Base-by-base conservation (phyloP, 2,329 filamentous ascomycete species). In the Leptographium procerum region DNA sequence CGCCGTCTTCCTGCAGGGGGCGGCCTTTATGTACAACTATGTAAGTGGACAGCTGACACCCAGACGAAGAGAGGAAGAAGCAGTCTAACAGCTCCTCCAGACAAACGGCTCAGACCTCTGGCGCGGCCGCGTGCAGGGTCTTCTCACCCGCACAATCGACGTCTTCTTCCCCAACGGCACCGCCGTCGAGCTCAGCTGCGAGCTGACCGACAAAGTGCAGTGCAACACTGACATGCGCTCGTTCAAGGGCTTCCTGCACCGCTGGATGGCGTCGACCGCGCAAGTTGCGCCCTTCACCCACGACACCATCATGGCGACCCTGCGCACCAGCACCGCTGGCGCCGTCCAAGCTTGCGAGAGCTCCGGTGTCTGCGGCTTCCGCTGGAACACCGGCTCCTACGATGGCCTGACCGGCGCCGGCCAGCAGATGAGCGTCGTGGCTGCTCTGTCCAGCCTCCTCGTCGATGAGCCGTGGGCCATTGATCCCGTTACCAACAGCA, bases 151-250 rank as follows among this genome's bases (percentile, higher is more conserved):
- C 4, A 72, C 76, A 1, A 61, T 79, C 22, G 66, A 71, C n/a
- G 70, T 74, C 61, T 83, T 83, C 70, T 83, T 82, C 71, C 74
- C 75, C 48, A 70, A 81, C 16, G 77, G 77, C 48, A 75, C 86
- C 63, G 83, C 87, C 64, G 82, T 74, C 58, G 88, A 92, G 69
- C 71, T 81, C 3, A 75, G 83, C 14, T 92, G 88, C 71, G 87
- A 90, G 64, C 63, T 65, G n/a, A 13, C 50, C 10, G 65, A 68
- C 26, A 60, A 60, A 59, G 57, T 65, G 26, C 72, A 76, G 3
- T 92, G 89, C 74, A 85, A 85, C 59, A 76, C 80, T 53, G 89
- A 92, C 65, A 87, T 90, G 76, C 71, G 82, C 60, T 82, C 82
- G 1, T 91, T 87, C 79, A 89, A 89, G 70, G 86, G 85, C 45